Conservation (phyloP, 805 yeast species). For the Saccharomycopsis sp. region DNA sequence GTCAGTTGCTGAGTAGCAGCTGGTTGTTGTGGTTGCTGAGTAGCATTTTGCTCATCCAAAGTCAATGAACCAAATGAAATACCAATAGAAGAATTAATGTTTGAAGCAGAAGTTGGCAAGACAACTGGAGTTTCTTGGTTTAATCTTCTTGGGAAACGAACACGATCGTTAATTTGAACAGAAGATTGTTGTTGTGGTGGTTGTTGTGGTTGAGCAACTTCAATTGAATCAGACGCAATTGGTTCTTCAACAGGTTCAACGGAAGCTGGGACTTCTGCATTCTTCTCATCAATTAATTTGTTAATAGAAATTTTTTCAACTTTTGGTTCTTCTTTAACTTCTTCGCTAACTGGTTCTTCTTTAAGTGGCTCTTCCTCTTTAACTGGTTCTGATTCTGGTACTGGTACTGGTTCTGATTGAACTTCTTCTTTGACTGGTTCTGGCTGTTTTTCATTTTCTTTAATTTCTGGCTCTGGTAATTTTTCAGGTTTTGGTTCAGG, state of each 20-base stretch:
- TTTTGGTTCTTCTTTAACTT: slow-evolving; percentile 6
- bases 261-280: slow-evolving; percentile 1
- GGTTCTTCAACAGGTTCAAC: slow-evolving; percentile 22
- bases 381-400: neutral
- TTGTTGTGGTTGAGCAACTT: slow-evolving; percentile 12
- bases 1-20: neutral
- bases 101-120: slow-evolving; percentile 43
- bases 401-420: neutral
- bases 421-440: slow-evolving; percentile 5
- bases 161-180: neutral
- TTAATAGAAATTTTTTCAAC: slow-evolving; percentile 11
- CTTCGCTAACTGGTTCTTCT: slow-evolving; percentile 4
- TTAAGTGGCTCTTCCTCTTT: slow-evolving; percentile 4
- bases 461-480: slow-evolving; percentile 13
- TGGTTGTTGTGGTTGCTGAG: slow-evolving; percentile 23
- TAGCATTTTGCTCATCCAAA: slow-evolving; percentile 30
- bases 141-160: slow-evolving; percentile 29
- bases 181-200: slow-evolving; percentile 15
- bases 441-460: slow-evolving; percentile 12
- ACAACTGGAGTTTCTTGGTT: slow-evolving; percentile 41
- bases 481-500: slow-evolving; percentile 1
- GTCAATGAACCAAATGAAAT: slow-evolving; percentile 58
- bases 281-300: slow-evolving; percentile 5
- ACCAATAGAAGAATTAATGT: slow-evolving; percentile 38
- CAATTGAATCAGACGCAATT: slow-evolving; percentile 17